Base-by-base conservation (phyloP, 768 basidiomycete genomes). In the Leccinellum rugosiceps region DNA sequence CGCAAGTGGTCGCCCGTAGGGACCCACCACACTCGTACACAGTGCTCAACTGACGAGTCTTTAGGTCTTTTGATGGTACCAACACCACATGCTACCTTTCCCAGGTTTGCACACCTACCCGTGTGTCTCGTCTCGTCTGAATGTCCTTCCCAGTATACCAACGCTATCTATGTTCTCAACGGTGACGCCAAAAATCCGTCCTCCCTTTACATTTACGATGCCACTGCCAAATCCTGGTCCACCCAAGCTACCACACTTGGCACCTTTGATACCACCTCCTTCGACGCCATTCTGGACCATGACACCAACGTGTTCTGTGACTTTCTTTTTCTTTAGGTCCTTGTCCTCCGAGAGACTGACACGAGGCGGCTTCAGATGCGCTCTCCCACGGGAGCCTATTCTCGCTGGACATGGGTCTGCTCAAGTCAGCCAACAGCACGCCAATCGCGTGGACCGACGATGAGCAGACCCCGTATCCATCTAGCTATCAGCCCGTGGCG, bases 231-330 rank as follows among this genome's bases (percentile, higher is more conserved):
- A 59, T 79, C 87, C 1, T 96, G 94, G 94, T 82, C 88, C 3
- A 88, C 81, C 3, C 94, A 98, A 68, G 62, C 76, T 2, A 80
- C 80, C 21, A 80, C 75, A 6, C 63, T 79, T 1, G 80, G 79
- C 34, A 72, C 71, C 53, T 86, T 88, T 63, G 85, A 94, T 69
- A 80, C 84, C 4, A 71, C 78, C 2, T 81, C 83, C 19, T 87
- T 86, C 65, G 79, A 76, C 26, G 82, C 89, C 26, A 85, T 96
- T 59, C 81, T 98, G 32, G 94, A 98, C 74, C 94, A 96, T 62
- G 94, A 98, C 71, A 98, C 94, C 50, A 94, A 96, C 60, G 84
- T 88, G 58, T 88, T 97, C 75, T 94, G 88, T 89, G 70, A 50
- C 61, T 49, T 1, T 28, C 10, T 43, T 47, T 3, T 50, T 25